A percentile compares a stretch with the other conserved stretches of the same genome.
Conservation (phyloP, 176 grass and related monocot genomes). For the Oryza glumipatula region DNA sequence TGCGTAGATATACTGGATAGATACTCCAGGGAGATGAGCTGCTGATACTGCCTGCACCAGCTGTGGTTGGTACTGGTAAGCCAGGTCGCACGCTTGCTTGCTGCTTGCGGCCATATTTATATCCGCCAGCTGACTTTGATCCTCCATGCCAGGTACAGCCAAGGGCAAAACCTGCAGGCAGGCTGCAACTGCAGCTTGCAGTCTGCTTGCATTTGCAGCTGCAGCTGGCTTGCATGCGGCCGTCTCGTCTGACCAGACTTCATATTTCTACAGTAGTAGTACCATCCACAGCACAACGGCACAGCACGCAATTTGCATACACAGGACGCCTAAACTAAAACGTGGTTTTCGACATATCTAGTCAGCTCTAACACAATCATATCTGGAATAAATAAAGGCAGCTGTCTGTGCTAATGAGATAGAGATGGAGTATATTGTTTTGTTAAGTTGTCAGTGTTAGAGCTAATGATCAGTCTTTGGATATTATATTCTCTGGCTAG, state of each 20-base stretch:
- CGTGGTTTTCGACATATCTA: slow-evolving; percentile 14
- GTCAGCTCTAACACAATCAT: not conserved
- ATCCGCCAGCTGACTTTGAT: not conserved
- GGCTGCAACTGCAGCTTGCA: not conserved
- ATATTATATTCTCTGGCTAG: not conserved
- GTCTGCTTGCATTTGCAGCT: not conserved
- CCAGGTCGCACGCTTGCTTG: not conserved
- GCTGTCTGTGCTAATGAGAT: not conserved
- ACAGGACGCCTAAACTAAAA: not conserved
- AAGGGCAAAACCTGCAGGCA: not conserved
- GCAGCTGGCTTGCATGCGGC: not conserved
- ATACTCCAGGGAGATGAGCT: not conserved
- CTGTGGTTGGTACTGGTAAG: not conserved
- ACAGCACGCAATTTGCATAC: not conserved
- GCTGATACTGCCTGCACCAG: not conserved
- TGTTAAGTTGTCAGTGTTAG: not conserved
- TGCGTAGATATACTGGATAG: not conserved
- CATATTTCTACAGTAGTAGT: not conserved
- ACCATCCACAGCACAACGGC: not conserved
- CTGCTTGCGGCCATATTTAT: not conserved
- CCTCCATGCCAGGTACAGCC: slow-evolving; percentile 15
- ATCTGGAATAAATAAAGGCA: not conserved
- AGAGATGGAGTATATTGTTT: not conserved
- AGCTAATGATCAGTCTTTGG: slow-evolving; percentile 10
- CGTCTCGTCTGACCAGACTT: slow-evolving; percentile 6